Percentiles rank a stretch among this genome's conserved stretches.
Conservation (phyloP, 2,329 filamentous ascomycete genomes). For the Spiromastix sp. region DNA sequence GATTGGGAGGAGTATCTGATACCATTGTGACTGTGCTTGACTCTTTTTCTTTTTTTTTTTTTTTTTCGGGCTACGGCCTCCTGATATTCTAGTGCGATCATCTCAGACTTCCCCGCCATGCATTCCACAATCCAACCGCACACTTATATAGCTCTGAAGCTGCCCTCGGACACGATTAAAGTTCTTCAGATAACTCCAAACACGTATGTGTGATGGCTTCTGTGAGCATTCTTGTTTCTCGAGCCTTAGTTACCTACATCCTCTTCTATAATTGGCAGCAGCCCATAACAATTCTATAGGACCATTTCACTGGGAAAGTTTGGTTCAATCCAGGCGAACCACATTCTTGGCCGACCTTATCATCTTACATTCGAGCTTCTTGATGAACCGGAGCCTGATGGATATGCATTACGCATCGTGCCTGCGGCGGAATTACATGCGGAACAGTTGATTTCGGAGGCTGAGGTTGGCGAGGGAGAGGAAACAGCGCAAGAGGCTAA, state of each 20-base stretch:
- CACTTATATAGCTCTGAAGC: constrained; percentile 25
- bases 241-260: constrained; percentile 3
- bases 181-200: constrained; percentile 51
- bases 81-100: constrained; percentile 2
- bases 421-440: constrained; percentile 73
- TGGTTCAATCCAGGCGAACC: constrained; percentile 78
- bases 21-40: no score
- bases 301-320: constrained; percentile 87
- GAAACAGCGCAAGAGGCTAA: constrained; percentile 18
- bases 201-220: constrained; percentile 44
- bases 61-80: no score
- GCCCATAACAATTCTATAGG: constrained; percentile 41
- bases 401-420: constrained; percentile 62
- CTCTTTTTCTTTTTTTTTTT: no score
- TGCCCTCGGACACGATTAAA: constrained; percentile 47
- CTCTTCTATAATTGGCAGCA: constrained; percentile 14
- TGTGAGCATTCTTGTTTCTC: constrained; percentile 15
- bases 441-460: constrained; percentile 52
- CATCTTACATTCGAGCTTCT: constrained; percentile 84
- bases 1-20: no score
- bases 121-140: constrained; percentile 29
- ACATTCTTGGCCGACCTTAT: constrained; percentile 83
- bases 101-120: constrained; percentile 16
- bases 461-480: constrained; percentile 26
- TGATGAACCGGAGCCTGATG: constrained; percentile 55